Evolutionary conservation across 2,329 filamentous ascomycete species (phyloP).

Genomic region (Ustulina deusta): DNA sequence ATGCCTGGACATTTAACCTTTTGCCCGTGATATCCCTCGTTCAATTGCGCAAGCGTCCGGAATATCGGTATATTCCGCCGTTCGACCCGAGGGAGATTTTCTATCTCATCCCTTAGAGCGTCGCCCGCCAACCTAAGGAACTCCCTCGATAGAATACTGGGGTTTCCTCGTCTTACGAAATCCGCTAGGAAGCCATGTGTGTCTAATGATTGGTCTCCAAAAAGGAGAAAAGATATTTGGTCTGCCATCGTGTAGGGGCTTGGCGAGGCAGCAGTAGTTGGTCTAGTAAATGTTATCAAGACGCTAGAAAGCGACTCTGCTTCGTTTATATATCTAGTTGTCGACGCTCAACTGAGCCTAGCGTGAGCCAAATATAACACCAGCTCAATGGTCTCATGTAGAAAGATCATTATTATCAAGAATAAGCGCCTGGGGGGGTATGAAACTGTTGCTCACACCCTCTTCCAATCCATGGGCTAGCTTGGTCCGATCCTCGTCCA

Average conservation of each 20-base stretch:
- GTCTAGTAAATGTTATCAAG: conserved; percentile 41
- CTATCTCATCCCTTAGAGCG: conserved; percentile 70
- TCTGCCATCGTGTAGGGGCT: conserved; percentile 56
- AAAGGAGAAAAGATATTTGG: conserved; percentile 69
- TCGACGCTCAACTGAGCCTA: conserved; percentile 35
- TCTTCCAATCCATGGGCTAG: conserved; percentile 42
- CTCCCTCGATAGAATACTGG: conserved; percentile 66
- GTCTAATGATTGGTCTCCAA: conserved; percentile 78
- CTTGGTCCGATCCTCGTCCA: conserved; percentile 53
- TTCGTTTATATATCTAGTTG: conserved; percentile 49
- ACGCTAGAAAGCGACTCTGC: conserved; percentile 37
- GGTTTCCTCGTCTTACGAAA: conserved; percentile 60
- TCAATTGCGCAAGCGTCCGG: conserved; percentile 71
- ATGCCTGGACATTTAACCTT: conserved; percentile 69
- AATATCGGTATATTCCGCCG: conserved; percentile 71
- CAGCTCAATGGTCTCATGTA: conserved; percentile 42
- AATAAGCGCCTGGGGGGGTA: conserved; percentile 37
- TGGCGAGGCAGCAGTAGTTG: conserved; percentile 34
- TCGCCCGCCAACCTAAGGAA: conserved; percentile 71
- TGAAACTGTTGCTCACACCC: conserved; percentile 42
- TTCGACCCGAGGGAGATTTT: conserved; percentile 67
- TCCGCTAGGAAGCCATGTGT: conserved; percentile 72
- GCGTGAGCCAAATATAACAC: conserved; percentile 47
- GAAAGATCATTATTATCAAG: conserved; percentile 34
- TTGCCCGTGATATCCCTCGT: conserved; percentile 72